Evolutionary conservation across 805 yeast species (phyloP).

Genomic region (Myxozyma monticola): DNA sequence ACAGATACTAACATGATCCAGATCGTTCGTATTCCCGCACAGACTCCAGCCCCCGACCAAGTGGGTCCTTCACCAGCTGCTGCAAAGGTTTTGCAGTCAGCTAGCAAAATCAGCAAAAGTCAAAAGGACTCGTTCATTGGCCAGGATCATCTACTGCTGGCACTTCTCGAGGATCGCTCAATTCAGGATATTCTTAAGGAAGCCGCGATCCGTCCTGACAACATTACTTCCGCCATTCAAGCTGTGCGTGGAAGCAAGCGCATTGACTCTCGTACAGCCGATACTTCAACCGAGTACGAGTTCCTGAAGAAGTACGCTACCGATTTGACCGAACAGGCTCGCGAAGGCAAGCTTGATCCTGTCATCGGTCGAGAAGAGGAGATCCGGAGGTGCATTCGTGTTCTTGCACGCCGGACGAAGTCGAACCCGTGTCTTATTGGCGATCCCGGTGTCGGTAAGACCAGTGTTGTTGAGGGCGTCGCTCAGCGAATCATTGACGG

Average conservation of each 20-base stretch:
- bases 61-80: slow-evolving; percentile 73
- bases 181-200: slow-evolving; percentile 73
- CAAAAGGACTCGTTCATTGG: slow-evolving; percentile 92
- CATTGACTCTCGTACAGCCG: slow-evolving; percentile 92
- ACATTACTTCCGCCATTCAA: slow-evolving; percentile 73
- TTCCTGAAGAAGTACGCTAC: slow-evolving; percentile 86
- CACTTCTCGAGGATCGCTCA: slow-evolving; percentile 75
- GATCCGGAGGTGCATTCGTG: slow-evolving; percentile 91
- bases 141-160: slow-evolving; percentile 88
- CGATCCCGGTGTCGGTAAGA: slow-evolving; percentile 99
- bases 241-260: slow-evolving; percentile 85
- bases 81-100: slow-evolving; percentile 70
- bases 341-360: slow-evolving; percentile 94
- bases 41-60: slow-evolving; percentile 84
- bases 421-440: slow-evolving; percentile 96
- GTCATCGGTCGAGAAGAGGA: slow-evolving; percentile 99
- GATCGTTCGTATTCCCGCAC: slow-evolving; percentile 82
- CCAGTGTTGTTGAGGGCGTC: slow-evolving; percentile 97
- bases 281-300: slow-evolving; percentile 80
- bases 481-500: slow-evolving; percentile 95
- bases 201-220: slow-evolving; percentile 62
- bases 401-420: slow-evolving; percentile 93
- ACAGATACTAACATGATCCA: slow-evolving; percentile 37
- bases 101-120: slow-evolving; percentile 73
- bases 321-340: slow-evolving; percentile 90